phyloP scores from a whole-genome alignment of 2,329 filamentous ascomycete genomes.

The Epicoccum sorghinum region DNA sequence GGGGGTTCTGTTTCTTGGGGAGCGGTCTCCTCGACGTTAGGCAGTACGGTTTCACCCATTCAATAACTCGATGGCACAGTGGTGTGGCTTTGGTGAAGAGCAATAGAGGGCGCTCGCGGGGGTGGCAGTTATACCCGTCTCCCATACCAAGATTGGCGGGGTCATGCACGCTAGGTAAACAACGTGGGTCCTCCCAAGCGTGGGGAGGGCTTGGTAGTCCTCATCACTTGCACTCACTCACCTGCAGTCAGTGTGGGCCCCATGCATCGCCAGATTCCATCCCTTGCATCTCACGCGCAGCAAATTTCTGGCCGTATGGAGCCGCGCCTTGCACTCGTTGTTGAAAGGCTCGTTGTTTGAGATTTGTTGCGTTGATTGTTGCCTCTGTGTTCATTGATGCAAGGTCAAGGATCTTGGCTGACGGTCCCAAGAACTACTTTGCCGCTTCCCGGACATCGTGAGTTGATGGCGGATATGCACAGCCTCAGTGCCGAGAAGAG shows the following conservation, averaged over 20 bases:
- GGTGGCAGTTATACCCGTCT: slow-evolving; percentile 42
- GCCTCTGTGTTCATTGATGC: slow-evolving; percentile 16
- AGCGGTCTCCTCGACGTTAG: slow-evolving; percentile 50
- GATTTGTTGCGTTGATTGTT: slow-evolving; percentile 6
- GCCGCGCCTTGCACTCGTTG: slow-evolving; percentile 1
- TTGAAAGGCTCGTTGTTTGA: not conserved
- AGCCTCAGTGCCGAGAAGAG: slow-evolving; percentile 40
- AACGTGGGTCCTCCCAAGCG: slow-evolving; percentile 38
- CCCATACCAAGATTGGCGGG: slow-evolving; percentile 33
- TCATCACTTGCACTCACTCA: slow-evolving; percentile 29
- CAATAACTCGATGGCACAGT: slow-evolving; percentile 47
- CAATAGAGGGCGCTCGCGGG: slow-evolving; percentile 27
- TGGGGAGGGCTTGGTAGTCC: slow-evolving; percentile 22
- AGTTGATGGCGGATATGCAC: slow-evolving; percentile 20
- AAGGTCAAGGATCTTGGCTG: slow-evolving; percentile 43
- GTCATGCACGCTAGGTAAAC: slow-evolving; percentile 36
- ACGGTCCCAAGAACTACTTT: slow-evolving; percentile 37
- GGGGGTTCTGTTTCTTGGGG: slow-evolving; percentile 49
- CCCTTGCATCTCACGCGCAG: slow-evolving; percentile 14
- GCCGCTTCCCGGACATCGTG: slow-evolving; percentile 27
- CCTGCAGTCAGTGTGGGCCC: slow-evolving; percentile 13
- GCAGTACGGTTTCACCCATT: slow-evolving; percentile 51
- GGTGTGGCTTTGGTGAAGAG: slow-evolving; percentile 38
- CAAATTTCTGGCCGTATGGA: slow-evolving; percentile 10
- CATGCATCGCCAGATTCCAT: slow-evolving; percentile 1